Evolutionary conservation across 768 basidiomycete genomes (phyloP).

Genomic region (Hypsizygus marmoreus): DNA sequence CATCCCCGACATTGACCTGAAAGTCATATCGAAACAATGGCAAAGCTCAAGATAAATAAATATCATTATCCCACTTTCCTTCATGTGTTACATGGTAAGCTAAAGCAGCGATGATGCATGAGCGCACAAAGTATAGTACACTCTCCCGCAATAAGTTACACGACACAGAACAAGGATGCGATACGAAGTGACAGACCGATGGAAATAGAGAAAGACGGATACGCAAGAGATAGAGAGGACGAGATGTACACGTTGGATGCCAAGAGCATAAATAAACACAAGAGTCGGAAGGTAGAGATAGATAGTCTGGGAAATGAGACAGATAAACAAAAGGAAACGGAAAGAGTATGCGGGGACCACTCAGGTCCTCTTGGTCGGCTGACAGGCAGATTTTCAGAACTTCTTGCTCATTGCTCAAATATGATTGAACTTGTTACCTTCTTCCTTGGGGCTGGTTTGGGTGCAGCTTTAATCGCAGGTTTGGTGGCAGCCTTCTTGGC

Average conservation of each 20-base stretch:
- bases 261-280: neutral
- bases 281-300: conserved; percentile 11
- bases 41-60: conserved; percentile 6
- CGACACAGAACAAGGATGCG: conserved; percentile 32
- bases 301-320: conserved; percentile 9
- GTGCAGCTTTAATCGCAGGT: conserved; percentile 23
- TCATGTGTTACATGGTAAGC: conserved; percentile 25
- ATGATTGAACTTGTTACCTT: conserved; percentile 24
- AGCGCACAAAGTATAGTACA: conserved; percentile 19
- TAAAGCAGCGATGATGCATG: conserved; percentile 12
- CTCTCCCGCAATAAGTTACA: conserved; percentile 39
- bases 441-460: conserved; percentile 36
- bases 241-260: conserved; percentile 12
- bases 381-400: neutral
- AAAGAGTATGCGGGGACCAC: neutral
- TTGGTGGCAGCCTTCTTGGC: conserved; percentile 34
- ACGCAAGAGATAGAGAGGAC: conserved; percentile 2
- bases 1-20: neutral
- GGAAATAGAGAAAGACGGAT: conserved; percentile 8
- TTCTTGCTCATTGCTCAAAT: too few species aligned
- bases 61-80: conserved; percentile 11
- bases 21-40: neutral
- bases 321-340: conserved; percentile 11
- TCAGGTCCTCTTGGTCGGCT: conserved; percentile 33
- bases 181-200: too few species aligned